Base-by-base conservation (phyloP, 352 stramenopile genomes). In the Phytophthora lateralis region DNA sequence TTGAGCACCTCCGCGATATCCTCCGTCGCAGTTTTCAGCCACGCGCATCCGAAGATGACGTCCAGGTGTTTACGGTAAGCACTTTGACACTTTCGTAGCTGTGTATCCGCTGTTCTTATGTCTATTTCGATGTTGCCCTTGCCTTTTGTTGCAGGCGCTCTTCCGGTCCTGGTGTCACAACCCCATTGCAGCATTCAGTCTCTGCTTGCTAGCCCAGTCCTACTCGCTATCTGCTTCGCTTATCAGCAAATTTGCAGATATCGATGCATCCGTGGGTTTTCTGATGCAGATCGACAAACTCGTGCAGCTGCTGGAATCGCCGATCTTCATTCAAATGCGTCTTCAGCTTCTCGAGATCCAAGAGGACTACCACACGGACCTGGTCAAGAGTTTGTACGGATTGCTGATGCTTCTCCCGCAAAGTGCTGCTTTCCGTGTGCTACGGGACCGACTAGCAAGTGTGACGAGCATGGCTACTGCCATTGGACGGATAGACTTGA, bases 221-320 rank as follows among this genome's bases (percentile, higher is more conserved):
- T 99, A 99, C 83, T 95, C 98, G 47, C 74, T 99, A 6, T 98
- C 97, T 30, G 97, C 93, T 59, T 80, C 87, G 29, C 88, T 99
- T 45, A 97, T 99, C 32, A 90, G 93, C 63, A 96, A 98, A 63
- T 98, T 99, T 82, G 97, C 95, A n/a, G 78, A 96, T 35, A 93
- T 98, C 67, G 95, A 99, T 59, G 91, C 98, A 12, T 98, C 93
- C n/a, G 95, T 99, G 20, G 96, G 97, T 5, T 99, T 99, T 69
- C 75, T 99, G 6, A 99, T 99, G 91, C 97, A 99, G 82, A 95
- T 99, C 60, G 98, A 99, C 82, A 99, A 99, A 69, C 87, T 99
- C 32, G 97, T 99, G 29, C 97, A 99, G 71, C 80, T 99, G 11
- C 77, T 99, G 41, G 98, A 99, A 76, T 99, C 96, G 47, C 98